A percentile compares a stretch with the other conserved stretches of the same genome.
phyloP scores from a whole-genome alignment of 2,329 filamentous ascomycete genomes.

The Leptographium lundbergii region DNA sequence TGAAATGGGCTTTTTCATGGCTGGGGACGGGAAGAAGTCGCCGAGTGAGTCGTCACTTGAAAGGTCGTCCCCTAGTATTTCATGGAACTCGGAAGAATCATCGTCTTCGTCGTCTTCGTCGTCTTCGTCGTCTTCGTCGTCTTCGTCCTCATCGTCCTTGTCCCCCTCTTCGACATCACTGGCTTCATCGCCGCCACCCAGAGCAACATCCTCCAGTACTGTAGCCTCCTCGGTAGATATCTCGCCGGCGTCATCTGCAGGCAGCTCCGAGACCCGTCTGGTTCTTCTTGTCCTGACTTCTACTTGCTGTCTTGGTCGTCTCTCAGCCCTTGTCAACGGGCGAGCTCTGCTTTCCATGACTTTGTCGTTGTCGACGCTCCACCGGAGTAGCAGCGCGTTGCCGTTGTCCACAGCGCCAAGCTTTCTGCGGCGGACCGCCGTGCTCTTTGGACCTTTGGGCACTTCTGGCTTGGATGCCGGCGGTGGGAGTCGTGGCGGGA shows the following conservation, averaged over 20 bases:
- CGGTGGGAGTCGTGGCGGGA: background rate
- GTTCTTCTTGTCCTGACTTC: conserved; percentile 7
- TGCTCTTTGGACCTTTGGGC: background rate
- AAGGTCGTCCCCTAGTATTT: conserved; percentile 1
- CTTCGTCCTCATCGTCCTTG: background rate
- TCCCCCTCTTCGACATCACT: background rate
- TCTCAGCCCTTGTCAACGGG: background rate
- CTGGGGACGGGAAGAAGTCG: conserved; percentile 2
- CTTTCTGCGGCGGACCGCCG: conserved; percentile 5
- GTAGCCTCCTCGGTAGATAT: conserved; percentile 8
- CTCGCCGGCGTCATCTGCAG: conserved; percentile 5
- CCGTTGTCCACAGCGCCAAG: conserved; percentile 5
- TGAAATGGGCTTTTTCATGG: background rate
- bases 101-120: background rate
- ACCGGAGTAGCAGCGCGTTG: conserved; percentile 2
- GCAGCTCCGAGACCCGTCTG: conserved; percentile 1
- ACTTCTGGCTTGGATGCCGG: background rate
- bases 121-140: background rate
- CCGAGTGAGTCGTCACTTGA: conserved; percentile 1
- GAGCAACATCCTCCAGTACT: conserved; percentile 6
- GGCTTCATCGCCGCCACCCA: background rate
- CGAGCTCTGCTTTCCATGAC: background rate
- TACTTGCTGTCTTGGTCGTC: conserved; percentile 1
- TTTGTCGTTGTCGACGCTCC: background rate
- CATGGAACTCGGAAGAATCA: conserved; percentile 7